These are phyloP conservation scores for Vaccinium myrtillus DNA, from an alignment of 148 eudicot genomes.

Conservation along the genomic window DNA sequence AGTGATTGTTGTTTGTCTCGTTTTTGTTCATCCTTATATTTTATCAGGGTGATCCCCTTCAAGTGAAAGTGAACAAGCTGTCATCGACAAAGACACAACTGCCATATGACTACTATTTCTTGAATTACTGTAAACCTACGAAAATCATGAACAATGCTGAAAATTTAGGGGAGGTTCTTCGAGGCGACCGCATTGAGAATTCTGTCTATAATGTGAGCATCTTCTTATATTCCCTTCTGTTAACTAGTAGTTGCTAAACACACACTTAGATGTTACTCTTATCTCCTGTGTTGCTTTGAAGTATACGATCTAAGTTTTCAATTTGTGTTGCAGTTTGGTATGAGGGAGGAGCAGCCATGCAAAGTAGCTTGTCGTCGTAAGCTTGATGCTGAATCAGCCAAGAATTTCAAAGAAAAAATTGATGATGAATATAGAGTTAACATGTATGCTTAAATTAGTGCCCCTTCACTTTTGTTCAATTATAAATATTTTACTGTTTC, in stretches of 20 bases:
- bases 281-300: conserved; percentile 3
- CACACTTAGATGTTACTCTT: neutral
- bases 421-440: conserved; percentile 49
- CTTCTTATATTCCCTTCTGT: neutral
- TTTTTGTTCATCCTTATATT: conserved; percentile 11
- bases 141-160: conserved; percentile 41
- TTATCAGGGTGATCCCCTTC: conserved; percentile 43
- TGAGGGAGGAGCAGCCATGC: conserved; percentile 50
- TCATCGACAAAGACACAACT: conserved; percentile 52
- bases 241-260: conserved; percentile 2
- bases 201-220: conserved; percentile 40
- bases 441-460: conserved; percentile 27
- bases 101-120: conserved; percentile 48
- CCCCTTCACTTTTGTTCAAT: neutral
- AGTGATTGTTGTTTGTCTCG: neutral
- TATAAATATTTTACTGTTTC: neutral
- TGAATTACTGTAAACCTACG: conserved; percentile 39
- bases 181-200: conserved; percentile 54
- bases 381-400: conserved; percentile 39
- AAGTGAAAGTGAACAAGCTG: conserved; percentile 49
- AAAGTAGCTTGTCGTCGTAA: conserved; percentile 35
- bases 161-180: conserved; percentile 51
- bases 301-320: neutral
- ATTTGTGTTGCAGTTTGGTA: conserved; percentile 28
- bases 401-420: conserved; percentile 43